A percentile compares a stretch with the other conserved stretches of the same genome.
Evolutionary conservation across 2,329 filamentous ascomycete genomes (phyloP).

Genomic region (Hypoxylon sp.): DNA sequence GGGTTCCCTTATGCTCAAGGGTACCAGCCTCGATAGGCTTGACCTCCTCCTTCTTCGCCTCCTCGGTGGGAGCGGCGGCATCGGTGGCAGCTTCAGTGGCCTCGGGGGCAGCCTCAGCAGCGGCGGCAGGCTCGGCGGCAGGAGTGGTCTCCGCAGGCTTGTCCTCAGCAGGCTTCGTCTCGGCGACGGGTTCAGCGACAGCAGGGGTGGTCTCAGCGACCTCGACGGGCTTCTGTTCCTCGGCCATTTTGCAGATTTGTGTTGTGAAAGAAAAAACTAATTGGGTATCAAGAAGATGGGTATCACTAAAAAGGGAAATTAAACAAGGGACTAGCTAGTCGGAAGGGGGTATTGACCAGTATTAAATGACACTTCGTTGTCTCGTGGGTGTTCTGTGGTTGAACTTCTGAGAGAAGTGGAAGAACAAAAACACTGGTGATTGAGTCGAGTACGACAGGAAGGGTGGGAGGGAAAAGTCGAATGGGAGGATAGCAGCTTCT

Average conservation of each 20-base stretch:
- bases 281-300: conserved; percentile 59
- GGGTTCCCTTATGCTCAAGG: conserved; percentile 90
- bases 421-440: conserved; percentile 45
- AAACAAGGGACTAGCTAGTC: conserved; percentile 48
- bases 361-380: conserved; percentile 41
- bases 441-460: conserved; percentile 48
- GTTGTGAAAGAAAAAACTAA: conserved; percentile 50
- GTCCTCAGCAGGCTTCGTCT: conserved; percentile 47
- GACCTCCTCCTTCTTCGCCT: conserved; percentile 63
- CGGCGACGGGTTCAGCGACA: conserved; percentile 54
- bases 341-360: conserved; percentile 27
- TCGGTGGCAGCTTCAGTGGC: conserved; percentile 56
- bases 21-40: conserved; percentile 85
- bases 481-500: conserved; percentile 47
- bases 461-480: conserved; percentile 45
- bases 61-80: conserved; percentile 55
- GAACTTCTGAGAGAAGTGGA: conserved; percentile 44
- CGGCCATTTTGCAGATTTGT: conserved; percentile 73
- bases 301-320: conserved; percentile 64
- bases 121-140: conserved; percentile 57
- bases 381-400: conserved; percentile 35
- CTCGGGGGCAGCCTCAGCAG: conserved; percentile 58
- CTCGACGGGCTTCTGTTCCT: conserved; percentile 77
- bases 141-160: conserved; percentile 54
- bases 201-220: conserved; percentile 64